Evolutionary conservation across 164 flowering plant genomes (phyloP).

Genomic region (Cinnamomum chago): DNA sequence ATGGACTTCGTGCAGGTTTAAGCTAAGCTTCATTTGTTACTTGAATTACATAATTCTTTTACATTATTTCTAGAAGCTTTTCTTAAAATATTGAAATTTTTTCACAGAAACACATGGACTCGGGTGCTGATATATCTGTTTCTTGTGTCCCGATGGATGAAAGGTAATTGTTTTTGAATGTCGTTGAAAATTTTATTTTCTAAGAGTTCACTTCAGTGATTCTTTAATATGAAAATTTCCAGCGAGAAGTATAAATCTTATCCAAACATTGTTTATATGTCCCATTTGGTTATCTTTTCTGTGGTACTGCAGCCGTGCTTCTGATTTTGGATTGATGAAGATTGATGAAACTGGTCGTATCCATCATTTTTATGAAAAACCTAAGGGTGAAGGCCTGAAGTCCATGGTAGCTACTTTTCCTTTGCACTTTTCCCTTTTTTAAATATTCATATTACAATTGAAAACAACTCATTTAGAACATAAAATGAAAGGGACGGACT

Average conservation of each 20-base stretch:
- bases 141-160: slow-evolving; percentile 76
- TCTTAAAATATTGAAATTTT: background rate
- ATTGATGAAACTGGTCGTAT: slow-evolving; percentile 63
- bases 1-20: slow-evolving; percentile 86
- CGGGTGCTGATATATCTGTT: slow-evolving; percentile 76
- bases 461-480: background rate
- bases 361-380: slow-evolving; percentile 71
- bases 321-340: slow-evolving; percentile 86
- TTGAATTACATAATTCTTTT: background rate
- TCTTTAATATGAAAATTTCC: background rate
- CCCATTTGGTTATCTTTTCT: slow-evolving; percentile 1
- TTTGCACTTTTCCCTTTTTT: background rate
- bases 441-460: background rate
- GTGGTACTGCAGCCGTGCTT: slow-evolving; percentile 64
- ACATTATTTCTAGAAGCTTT: background rate
- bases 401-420: slow-evolving; percentile 57
- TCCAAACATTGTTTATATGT: background rate
- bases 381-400: slow-evolving; percentile 59
- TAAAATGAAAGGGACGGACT: background rate
- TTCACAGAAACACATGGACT: slow-evolving; percentile 71
- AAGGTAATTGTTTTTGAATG: slow-evolving; percentile 36
- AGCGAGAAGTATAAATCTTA: background rate
- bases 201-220: too few relatives aligned
- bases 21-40: background rate
- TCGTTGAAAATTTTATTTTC: background rate